Percentiles rank a stretch among this genome's conserved stretches.
Conservation (phyloP, 306 rosid genomes). For the Pyrus bretschneideri region DNA sequence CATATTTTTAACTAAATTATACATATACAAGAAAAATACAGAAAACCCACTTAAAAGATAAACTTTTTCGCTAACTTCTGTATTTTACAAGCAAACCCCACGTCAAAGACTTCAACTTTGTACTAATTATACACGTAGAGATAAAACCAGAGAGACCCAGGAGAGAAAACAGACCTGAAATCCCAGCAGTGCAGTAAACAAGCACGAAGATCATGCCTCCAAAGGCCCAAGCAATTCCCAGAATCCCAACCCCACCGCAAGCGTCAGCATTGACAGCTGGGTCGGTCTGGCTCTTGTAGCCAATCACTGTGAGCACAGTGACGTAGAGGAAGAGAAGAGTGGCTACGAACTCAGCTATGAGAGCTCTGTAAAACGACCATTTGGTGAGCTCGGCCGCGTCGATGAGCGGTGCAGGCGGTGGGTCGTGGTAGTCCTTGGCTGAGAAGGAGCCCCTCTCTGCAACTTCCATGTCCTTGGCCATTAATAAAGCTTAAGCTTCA, state of each 20-base stretch:
- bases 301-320: constrained; percentile 76
- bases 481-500: neutral
- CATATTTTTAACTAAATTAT: neutral
- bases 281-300: constrained; percentile 59
- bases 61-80: neutral
- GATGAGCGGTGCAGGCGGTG: constrained; percentile 75
- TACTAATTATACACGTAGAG: neutral
- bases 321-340: constrained; percentile 85
- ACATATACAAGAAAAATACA: neutral
- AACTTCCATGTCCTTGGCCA: constrained; percentile 59
- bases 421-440: constrained; percentile 85
- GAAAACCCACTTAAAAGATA: neutral
- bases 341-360: constrained; percentile 90
- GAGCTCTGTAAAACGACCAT: constrained; percentile 91
- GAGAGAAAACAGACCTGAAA: constrained; percentile 48
- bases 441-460: constrained; percentile 62
- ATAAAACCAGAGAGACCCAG: neutral
- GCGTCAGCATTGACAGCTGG: neutral
- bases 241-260: constrained; percentile 75
- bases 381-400: constrained; percentile 54
- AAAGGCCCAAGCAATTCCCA: constrained; percentile 93
- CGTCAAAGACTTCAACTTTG: neutral
- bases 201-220: constrained; percentile 98
- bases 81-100: neutral
- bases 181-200: constrained; percentile 97